Percentiles rank a stretch among this genome's conserved stretches.
Conservation (phyloP, 2,329 filamentous ascomycete genomes). For the Diplodia intermedia region DNA sequence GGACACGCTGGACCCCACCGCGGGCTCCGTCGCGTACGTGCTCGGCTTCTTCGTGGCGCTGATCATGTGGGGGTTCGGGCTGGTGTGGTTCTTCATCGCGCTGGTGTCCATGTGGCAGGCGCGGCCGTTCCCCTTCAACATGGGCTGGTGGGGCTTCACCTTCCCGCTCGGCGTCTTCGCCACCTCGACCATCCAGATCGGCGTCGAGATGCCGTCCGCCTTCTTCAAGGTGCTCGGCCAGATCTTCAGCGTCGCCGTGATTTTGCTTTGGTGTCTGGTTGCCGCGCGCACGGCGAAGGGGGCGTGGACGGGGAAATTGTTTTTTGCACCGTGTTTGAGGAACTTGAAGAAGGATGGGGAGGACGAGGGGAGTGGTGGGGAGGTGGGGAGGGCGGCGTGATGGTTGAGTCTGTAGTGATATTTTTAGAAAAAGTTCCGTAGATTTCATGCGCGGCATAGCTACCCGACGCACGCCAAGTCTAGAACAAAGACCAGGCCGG, state of each 20-base stretch:
- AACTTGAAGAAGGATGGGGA: slow-evolving; percentile 31
- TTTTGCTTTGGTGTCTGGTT: slow-evolving; percentile 60
- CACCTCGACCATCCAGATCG: slow-evolving; percentile 50
- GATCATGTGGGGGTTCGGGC: slow-evolving; percentile 61
- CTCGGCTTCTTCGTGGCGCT: slow-evolving; percentile 58
- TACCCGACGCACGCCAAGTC: slow-evolving; percentile 11
- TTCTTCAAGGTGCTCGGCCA: slow-evolving; percentile 58
- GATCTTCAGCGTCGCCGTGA: slow-evolving; percentile 57
- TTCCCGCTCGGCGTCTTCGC: slow-evolving; percentile 63
- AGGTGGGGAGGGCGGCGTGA: slow-evolving; percentile 17
- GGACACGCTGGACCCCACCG: slow-evolving; percentile 42
- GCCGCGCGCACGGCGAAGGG: slow-evolving; percentile 54
- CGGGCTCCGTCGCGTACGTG: slow-evolving; percentile 62
- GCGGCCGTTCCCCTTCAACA: slow-evolving; percentile 59
- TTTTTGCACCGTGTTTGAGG: slow-evolving; percentile 58
- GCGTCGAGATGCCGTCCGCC: slow-evolving; percentile 55
- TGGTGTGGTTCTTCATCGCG: slow-evolving; percentile 60
- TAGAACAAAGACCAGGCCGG: neutral
- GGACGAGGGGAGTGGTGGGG: neutral
- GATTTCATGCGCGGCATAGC: neutral
- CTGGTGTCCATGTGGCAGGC: slow-evolving; percentile 50
- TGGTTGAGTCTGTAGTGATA: neutral
- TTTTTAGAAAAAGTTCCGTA: neutral
- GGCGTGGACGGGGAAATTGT: slow-evolving; percentile 54
- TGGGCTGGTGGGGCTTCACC: slow-evolving; percentile 66